Evolutionary conservation across 495 filamentous ascomycete genomes (phyloP).

Genomic region (Podospora pseudocomata): DNA sequence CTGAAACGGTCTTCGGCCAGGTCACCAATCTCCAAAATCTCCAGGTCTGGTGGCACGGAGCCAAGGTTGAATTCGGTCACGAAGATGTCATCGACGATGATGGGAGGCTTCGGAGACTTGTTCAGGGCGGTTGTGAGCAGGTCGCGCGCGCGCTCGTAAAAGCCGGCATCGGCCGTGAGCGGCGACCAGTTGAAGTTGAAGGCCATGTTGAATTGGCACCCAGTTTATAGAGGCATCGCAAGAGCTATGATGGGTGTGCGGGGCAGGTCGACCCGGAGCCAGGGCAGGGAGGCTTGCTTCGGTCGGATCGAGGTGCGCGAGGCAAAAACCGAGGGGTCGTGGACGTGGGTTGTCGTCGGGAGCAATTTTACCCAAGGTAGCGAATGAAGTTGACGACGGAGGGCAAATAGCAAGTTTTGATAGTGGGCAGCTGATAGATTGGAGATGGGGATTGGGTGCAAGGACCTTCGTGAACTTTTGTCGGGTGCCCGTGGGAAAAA

Average conservation of each 20-base stretch:
- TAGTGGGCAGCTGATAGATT: background rate
- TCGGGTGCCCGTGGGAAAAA: background rate
- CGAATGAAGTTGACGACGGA: background rate
- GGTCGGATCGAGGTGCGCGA: background rate
- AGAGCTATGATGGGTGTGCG: slow-evolving; percentile 9
- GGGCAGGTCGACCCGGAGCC: background rate
- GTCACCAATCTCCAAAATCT: slow-evolving; percentile 96
- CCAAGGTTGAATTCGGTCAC: slow-evolving; percentile 97
- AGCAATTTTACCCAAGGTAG: background rate
- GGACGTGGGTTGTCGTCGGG: background rate
- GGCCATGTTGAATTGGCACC: slow-evolving; percentile 68
- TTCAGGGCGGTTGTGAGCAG: slow-evolving; percentile 93
- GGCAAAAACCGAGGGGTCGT: background rate
- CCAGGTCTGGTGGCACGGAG: slow-evolving; percentile 83
- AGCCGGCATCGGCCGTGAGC: slow-evolving; percentile 85
- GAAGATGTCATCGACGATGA: slow-evolving; percentile 98
- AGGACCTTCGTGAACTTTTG: background rate
- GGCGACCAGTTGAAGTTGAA: slow-evolving; percentile 99
- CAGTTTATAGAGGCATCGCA: slow-evolving; percentile 33
- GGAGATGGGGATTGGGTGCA: background rate
- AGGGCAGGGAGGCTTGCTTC: background rate
- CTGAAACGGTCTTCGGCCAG: slow-evolving; percentile 94
- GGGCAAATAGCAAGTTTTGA: background rate
- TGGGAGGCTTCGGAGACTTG: slow-evolving; percentile 96
- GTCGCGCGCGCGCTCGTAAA: slow-evolving; percentile 87